Base-by-base conservation (phyloP, 192 early-diverging fungal genomes). In the Coemansia sp. region DNA sequence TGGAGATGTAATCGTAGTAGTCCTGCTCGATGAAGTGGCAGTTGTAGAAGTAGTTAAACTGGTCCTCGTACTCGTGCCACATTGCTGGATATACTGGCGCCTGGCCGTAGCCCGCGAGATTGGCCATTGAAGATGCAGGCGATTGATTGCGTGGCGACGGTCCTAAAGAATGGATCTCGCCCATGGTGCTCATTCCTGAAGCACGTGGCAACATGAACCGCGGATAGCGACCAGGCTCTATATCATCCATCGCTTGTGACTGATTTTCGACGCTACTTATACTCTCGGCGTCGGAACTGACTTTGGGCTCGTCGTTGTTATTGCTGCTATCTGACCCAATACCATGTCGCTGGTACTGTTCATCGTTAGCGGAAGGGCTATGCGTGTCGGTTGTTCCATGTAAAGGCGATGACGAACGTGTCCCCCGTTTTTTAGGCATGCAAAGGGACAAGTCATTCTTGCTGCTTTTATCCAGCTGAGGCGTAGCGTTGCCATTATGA, bases 1-100 rank as follows among this genome's bases (percentile, higher is more conserved):
- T 52, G 16, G 75, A 58, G 45, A 72, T 37, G 33, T 73, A 79
- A 67, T 79, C 64, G 40, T 79, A 79, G 67, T 73, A 79, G 53
- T 79, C 71, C 59, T 79, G 76, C 66, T 79, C 76, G 33, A 79
- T 73, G 43, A 79, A 79, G 33, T 79, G 76, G 57, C 76, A 79
- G 64, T 72, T 79, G 71, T 79, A 79, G 60, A 79, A 70, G 57
- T 79, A 72, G 64, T 79, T 79, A 64, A 79, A 79, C 71, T 79
- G 76, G 33, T 79, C 76, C 33, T 79, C 76, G 28, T 79, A 79
- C 59, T 79, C 76, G 63, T 73, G 76, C 76, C 76, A 79, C 18
- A 67, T 79, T 21, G 76, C 53, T 15, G 76, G 76, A 31, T 79
- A 79, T 26, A 49, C 67, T 3, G 67, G 57, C 13, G 67, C 16